Conservation (phyloP, 2,329 filamentous ascomycete species). For the Colletotrichum sp. region DNA sequence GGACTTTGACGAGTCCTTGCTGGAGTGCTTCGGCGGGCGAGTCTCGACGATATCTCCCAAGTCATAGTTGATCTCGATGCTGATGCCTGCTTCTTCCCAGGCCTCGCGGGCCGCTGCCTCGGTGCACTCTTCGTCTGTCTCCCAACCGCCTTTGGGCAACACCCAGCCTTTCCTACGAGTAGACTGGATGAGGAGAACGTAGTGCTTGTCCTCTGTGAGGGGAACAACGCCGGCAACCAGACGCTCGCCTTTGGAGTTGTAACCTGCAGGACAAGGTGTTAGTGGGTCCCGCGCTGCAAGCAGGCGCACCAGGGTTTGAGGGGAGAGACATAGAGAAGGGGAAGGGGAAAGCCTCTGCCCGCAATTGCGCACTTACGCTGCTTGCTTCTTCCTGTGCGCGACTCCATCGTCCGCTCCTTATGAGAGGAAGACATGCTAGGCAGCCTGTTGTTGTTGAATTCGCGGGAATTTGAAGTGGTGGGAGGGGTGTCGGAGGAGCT, state of each 20-base stretch:
- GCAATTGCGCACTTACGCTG: constrained; percentile 69
- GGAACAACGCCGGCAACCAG: constrained; percentile 95
- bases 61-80: constrained; percentile 83
- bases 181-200: constrained; percentile 93
- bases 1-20: constrained; percentile 64
- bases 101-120: constrained; percentile 86
- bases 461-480: not conserved
- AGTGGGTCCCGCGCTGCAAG: constrained; percentile 33
- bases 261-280: constrained; percentile 66
- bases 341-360: constrained; percentile 3
- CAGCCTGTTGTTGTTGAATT: not conserved
- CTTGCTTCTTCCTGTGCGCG: constrained; percentile 77
- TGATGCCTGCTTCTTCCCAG: constrained; percentile 97
- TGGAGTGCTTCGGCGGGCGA: constrained; percentile 76
- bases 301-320: constrained; percentile 21
- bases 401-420: constrained; percentile 68
- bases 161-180: constrained; percentile 93
- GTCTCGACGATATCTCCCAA: constrained; percentile 87
- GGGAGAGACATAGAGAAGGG: not conserved
- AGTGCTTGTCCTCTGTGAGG: constrained; percentile 82
- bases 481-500: constrained; percentile 1
- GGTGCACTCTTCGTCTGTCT: constrained; percentile 87
- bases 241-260: constrained; percentile 89
- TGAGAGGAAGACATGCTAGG: constrained; percentile 20
- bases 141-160: constrained; percentile 96